Conservation (phyloP, 2,329 filamentous ascomycete genomes). For the Hymenoscyphus fraxineus region DNA sequence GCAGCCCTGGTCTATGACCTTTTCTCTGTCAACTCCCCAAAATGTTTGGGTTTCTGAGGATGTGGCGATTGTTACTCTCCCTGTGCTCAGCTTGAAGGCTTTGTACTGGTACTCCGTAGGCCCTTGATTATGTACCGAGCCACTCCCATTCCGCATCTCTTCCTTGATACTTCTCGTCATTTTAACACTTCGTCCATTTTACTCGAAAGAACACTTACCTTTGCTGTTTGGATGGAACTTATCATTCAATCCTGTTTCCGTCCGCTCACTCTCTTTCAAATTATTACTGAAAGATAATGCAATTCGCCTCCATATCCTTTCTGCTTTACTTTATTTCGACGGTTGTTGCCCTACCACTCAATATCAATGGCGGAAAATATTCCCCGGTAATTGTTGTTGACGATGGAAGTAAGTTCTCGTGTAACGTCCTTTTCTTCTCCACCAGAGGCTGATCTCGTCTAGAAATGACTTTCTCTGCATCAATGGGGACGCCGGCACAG, state of each 20-base stretch:
- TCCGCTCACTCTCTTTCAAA: not conserved
- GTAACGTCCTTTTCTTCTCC: not conserved
- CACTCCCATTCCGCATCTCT: not conserved
- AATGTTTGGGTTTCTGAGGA: not conserved
- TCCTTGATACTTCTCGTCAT: not conserved
- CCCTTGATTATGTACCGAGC: not conserved
- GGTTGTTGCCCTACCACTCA: slow-evolving; percentile 27
- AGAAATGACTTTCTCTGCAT: not conserved
- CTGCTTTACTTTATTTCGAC: not conserved
- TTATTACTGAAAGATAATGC: not conserved
- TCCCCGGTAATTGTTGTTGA: slow-evolving; percentile 32
- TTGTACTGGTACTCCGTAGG: no score
- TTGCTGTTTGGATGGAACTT: not conserved
- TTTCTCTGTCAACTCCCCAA: not conserved
- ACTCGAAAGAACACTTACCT: not conserved
- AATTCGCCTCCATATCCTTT: not conserved
- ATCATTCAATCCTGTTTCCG: not conserved
- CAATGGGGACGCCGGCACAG: not conserved
- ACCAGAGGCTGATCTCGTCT: not conserved
- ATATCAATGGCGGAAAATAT: slow-evolving; percentile 18
- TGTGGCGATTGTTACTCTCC: no score
- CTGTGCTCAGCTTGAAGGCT: no score
- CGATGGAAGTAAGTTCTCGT: slow-evolving; percentile 35
- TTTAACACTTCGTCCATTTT: not conserved
- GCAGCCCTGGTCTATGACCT: not conserved